Evolutionary conservation across 805 yeast species (phyloP).

Genomic region (Suhomyces pyralidae): DNA sequence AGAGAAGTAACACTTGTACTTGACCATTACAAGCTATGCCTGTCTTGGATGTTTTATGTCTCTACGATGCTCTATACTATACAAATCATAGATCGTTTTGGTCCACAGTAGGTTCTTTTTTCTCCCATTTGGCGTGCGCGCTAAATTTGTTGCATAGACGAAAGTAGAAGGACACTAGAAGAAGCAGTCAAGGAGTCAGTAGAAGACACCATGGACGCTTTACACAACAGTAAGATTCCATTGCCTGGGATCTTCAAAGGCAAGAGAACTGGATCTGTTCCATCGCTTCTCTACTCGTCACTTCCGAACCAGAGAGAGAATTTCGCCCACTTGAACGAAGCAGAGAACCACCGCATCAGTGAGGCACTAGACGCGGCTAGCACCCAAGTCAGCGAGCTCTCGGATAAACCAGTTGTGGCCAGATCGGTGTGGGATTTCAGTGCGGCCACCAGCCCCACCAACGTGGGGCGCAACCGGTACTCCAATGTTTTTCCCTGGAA

Average conservation of each 20-base stretch:
- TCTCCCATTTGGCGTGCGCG: neutral
- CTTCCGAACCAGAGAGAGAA: slow-evolving; percentile 9
- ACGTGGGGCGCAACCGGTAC: slow-evolving; percentile 30
- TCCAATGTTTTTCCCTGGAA: slow-evolving; percentile 43
- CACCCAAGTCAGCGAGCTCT: neutral
- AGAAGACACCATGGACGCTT: neutral
- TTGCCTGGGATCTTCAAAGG: slow-evolving; percentile 1
- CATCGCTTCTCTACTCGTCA: slow-evolving; percentile 9
- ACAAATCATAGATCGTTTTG: no score
- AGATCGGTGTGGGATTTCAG: slow-evolving; percentile 5
- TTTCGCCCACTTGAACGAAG: slow-evolving; percentile 9
- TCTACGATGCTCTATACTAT: no score
- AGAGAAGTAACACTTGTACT: no score
- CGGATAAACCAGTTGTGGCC: neutral
- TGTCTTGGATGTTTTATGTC: no score
- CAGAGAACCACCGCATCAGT: slow-evolving; percentile 7
- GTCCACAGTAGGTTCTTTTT: no score
- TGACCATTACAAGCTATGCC: no score
- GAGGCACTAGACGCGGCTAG: slow-evolving; percentile 1
- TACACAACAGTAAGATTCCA: neutral
- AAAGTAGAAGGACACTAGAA: no score
- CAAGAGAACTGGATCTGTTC: slow-evolving; percentile 2
- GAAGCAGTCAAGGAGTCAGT: neutral
- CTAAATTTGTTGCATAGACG: neutral
- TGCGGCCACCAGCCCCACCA: slow-evolving; percentile 3